Conservation (phyloP, 2,329 filamentous ascomycete genomes). For the Xylariaceae sp. region DNA sequence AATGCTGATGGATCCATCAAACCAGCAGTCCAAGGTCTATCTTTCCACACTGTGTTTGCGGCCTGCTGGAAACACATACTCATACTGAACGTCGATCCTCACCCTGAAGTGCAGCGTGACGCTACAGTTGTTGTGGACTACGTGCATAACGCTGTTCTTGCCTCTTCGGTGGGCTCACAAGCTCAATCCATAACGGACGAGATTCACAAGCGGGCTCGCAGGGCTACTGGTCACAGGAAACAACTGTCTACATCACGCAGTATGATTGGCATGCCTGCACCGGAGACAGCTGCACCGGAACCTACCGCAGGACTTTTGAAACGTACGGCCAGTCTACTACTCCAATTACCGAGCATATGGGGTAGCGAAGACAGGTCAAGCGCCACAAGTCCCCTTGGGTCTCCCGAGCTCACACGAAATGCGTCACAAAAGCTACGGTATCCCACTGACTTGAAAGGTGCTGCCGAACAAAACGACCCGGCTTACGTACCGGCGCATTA, state of each 20-base stretch:
- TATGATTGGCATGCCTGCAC: slow-evolving; percentile 36
- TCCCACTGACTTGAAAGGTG: slow-evolving; percentile 44
- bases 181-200: slow-evolving; percentile 74
- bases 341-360: slow-evolving; percentile 52
- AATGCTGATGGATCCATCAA: slow-evolving; percentile 59
- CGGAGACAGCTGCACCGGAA: slow-evolving; percentile 40
- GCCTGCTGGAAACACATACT: slow-evolving; percentile 92
- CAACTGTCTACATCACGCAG: slow-evolving; percentile 43
- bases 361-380: slow-evolving; percentile 45
- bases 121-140: slow-evolving; percentile 84
- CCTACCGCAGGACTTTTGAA: slow-evolving; percentile 59
- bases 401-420: slow-evolving; percentile 36
- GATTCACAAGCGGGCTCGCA: slow-evolving; percentile 53
- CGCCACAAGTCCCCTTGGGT: slow-evolving; percentile 31
- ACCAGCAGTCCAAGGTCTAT: slow-evolving; percentile 57
- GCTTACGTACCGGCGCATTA: slow-evolving; percentile 67
- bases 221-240: slow-evolving; percentile 44
- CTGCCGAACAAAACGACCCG: slow-evolving; percentile 74
- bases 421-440: slow-evolving; percentile 41
- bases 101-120: slow-evolving; percentile 86
- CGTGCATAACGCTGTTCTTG: slow-evolving; percentile 73
- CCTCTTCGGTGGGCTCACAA: slow-evolving; percentile 70
- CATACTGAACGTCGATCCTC: slow-evolving; percentile 88
- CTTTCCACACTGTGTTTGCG: slow-evolving; percentile 87
- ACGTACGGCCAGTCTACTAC: slow-evolving; percentile 62